Percentiles rank a stretch among this genome's conserved stretches.
Evolutionary conservation across 257 asterid genomes (phyloP).

Genomic region (Solanum gracilifrons): DNA sequence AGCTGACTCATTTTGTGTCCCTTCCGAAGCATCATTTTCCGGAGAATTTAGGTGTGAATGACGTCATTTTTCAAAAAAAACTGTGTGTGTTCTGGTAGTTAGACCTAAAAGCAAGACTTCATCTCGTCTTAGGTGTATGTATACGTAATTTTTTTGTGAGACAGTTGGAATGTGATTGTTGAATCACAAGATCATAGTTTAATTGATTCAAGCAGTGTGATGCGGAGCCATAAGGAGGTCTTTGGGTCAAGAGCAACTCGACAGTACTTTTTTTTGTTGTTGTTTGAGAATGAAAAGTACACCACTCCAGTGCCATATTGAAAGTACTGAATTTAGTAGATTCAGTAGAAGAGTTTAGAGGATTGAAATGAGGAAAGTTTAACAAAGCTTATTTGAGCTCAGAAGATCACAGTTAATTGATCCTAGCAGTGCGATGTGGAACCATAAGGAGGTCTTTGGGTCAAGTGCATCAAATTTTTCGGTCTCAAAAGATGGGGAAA

Average conservation of each 20-base stretch:
- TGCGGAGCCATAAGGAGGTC: not conserved
- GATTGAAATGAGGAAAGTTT: not conserved
- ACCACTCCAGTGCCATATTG: not conserved
- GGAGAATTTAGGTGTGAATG: not conserved
- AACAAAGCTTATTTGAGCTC: not conserved
- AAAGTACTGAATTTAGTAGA: not conserved
- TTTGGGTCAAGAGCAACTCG: not conserved
- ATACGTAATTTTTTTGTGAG: not conserved
- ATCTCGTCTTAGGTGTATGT: not conserved
- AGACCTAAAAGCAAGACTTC: not conserved
- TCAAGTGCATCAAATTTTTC: not conserved
- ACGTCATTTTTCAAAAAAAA: not conserved
- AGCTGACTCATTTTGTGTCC: not conserved
- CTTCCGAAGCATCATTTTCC: not conserved
- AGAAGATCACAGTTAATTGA: no score
- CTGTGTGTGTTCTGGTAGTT: not conserved
- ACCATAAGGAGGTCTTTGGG: no score
- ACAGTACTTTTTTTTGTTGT: not conserved
- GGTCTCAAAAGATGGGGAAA: not conserved
- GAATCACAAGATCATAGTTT: not conserved
- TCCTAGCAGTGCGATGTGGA: no score
- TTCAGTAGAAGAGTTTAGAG: not conserved
- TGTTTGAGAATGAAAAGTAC: not conserved
- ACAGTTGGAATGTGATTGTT: not conserved
- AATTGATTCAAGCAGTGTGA: not conserved